Base-by-base conservation (phyloP, 177 flowering plant genomes). In the Vitis hybrid region DNA sequence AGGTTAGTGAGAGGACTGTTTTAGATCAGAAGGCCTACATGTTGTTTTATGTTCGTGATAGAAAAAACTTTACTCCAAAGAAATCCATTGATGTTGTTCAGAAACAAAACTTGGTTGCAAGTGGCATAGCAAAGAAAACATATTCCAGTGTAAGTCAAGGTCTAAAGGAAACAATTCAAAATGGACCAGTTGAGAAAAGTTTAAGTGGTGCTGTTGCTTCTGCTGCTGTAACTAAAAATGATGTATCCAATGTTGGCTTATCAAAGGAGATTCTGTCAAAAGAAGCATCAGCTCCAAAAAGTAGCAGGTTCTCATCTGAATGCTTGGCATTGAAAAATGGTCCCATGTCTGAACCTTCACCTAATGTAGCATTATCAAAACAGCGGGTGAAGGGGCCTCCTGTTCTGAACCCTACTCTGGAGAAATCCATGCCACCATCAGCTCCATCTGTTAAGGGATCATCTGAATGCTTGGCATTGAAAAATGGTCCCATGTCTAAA, bases 1-100 rank as follows among this genome's bases (percentile, higher is more conserved):
- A 85, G 78, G 98, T 92, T 3, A 84, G 84, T 73, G 97, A 96
- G 77, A 85, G 67, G 73, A 74, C 55, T 17, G 98, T 94, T 52
- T 73, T 94, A 73, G 86, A 89, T 13, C 99, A 96, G 80, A 89
- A 92, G 82, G 99, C 99, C 11, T 96, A 96, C 77, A 96, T 96
- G 98, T 73, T 96, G 73, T 96, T 96, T 66, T 96, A 94, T 84
- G 87, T 90, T 18, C 91, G 92, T 56, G 92, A 94, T 73, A 81
- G 87, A 75, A 85, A 49, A 78, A 81, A 72, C 69, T 13, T 65
- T 61, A 64, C 66, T 64, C 73, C 83, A 14, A 89, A 78, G 77
- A 90, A 87, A 66, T 77, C 86, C 59, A 50, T 63, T 65, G 82
- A 78, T 60, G 65, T 69, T 57, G 70, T 73, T 49, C 79, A 71